Evolutionary conservation across 768 basidiomycete species (phyloP).

Genomic region (Pleurotus tuber-regium): DNA sequence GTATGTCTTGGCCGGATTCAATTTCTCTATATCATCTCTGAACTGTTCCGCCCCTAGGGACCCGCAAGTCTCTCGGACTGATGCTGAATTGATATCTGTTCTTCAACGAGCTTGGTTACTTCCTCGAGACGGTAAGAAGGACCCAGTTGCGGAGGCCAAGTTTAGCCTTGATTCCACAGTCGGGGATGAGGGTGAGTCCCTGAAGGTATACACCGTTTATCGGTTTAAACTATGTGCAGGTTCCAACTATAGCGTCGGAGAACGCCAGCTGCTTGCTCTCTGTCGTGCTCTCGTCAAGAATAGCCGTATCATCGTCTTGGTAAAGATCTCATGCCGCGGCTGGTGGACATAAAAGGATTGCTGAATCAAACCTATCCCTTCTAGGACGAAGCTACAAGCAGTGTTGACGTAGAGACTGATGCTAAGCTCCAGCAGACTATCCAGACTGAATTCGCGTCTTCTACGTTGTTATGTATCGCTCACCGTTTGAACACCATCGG

Average conservation of each 20-base stretch:
- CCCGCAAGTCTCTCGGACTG: slow-evolving; percentile 48
- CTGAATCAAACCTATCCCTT: no score
- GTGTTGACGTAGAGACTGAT: slow-evolving; percentile 63
- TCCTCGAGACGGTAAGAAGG: slow-evolving; percentile 41
- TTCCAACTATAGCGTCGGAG: slow-evolving; percentile 65
- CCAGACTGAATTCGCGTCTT: slow-evolving; percentile 51
- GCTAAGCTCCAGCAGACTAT: slow-evolving; percentile 62
- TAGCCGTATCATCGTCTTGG: slow-evolving; percentile 55
- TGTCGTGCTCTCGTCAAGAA: slow-evolving; percentile 62
- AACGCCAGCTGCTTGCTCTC: slow-evolving; percentile 62
- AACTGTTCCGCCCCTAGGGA: slow-evolving; percentile 42
- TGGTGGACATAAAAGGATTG: no score
- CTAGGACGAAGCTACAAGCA: slow-evolving; percentile 64
- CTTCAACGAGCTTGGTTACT: slow-evolving; percentile 62
- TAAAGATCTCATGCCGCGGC: slow-evolving; percentile 29
- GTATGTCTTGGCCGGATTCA: slow-evolving; percentile 47
- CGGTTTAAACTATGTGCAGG: slow-evolving; percentile 27
- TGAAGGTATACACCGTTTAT: background rate
- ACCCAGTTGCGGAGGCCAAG: slow-evolving; percentile 56
- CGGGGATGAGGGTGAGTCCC: slow-evolving; percentile 53
- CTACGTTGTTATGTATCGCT: slow-evolving; percentile 55
- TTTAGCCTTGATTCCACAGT: slow-evolving; percentile 63
- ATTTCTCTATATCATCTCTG: slow-evolving; percentile 38
- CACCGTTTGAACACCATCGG: slow-evolving; percentile 60
- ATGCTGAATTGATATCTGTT: slow-evolving; percentile 60